Evolutionary conservation across 1,139 yeast genomes (phyloP), one percentile per base, ranked within the genome.

Genomic region (Taiozyma sp.): DNA sequence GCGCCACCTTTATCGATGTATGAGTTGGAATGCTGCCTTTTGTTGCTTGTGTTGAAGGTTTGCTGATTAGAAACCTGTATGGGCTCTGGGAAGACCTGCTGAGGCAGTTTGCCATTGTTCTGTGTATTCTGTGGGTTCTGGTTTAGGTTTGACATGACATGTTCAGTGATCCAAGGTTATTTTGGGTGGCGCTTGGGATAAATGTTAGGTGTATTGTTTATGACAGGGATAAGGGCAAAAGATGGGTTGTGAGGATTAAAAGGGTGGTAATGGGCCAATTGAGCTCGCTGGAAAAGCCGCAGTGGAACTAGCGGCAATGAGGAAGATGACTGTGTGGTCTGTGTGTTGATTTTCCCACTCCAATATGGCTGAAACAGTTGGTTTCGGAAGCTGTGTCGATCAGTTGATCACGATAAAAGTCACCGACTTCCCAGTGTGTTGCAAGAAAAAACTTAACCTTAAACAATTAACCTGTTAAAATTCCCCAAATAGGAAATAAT

Each of bases 11-110:
- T 54, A 46, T 54, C 55, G 40, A 53, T 60, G 48, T 60, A 57
- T 4, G 70, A 63, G 48, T 58, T 61, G 2, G 71, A 68, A 47
- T 63, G 64, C 42, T 67, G 71, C 51, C 72, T 64, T 50, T 66
- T 66, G 42, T 44, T 54, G 12, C 48, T 43, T 5, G 51, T 10
- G 22, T 36, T 39, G 8, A 46, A 27, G 24, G 36, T n/a, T 23
- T 47, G 51, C 16, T 44, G 49, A 8, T 45, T n/a, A 38, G 41
- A 13, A 8, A 24, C 9, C 14, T 38, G 41, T 12, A 38, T 10
- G 24, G 41, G 41, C 4, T 38, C 41, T 23, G 24, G 14, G 14
- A 38, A 38, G 24, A 12, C 22, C 41, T 19, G 41, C 14, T 19
- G 41, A 38, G 41, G 41, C 13, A 19, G 41, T 5, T 38, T 19